A percentile compares a stretch with the other conserved stretches of the same genome.
Conservation (phyloP, 208 protist genomes). For the Trypanosoma theileri region DNA sequence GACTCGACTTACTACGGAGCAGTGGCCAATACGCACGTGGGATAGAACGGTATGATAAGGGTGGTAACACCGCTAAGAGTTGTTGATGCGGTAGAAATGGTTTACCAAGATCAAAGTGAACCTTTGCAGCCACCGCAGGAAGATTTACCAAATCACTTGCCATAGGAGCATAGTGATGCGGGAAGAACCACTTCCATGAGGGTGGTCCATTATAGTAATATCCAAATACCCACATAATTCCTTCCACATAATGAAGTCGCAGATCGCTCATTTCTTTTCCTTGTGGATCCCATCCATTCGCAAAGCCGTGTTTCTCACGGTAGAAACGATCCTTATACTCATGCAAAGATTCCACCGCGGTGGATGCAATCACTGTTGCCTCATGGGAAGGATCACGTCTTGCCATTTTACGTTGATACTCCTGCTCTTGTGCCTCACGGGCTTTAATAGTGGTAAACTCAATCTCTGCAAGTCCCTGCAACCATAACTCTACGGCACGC, state of each 20-base stretch:
- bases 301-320: conserved; percentile 82
- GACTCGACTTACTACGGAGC: conserved; percentile 59
- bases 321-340: conserved; percentile 90
- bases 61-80: conserved; percentile 98
- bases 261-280: conserved; percentile 68
- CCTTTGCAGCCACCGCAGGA: conserved; percentile 44
- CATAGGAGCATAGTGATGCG: conserved; percentile 92
- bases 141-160: conserved; percentile 89
- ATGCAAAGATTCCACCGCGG: conserved; percentile 9
- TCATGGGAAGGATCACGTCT: conserved; percentile 66
- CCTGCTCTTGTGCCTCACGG: conserved; percentile 71
- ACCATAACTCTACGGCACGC: conserved; percentile 63
- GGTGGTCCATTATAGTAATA: conserved; percentile 90
- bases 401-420: conserved; percentile 69
- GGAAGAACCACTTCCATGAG: conserved; percentile 93
- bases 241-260: conserved; percentile 83
- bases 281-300: conserved; percentile 65
- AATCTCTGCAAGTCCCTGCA: conserved; percentile 67
- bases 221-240: conserved; percentile 83
- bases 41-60: conserved; percentile 89
- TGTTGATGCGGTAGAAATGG: conserved; percentile 94
- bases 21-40: conserved; percentile 89
- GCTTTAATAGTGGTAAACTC: conserved; percentile 75
- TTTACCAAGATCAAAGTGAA: conserved; percentile 70
- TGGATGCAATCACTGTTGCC: conserved; percentile 43